Evolutionary conservation across 2,329 filamentous ascomycete species (phyloP), one percentile per base, ranked within the genome.

Genomic region (Trichoderma brevicompactum): DNA sequence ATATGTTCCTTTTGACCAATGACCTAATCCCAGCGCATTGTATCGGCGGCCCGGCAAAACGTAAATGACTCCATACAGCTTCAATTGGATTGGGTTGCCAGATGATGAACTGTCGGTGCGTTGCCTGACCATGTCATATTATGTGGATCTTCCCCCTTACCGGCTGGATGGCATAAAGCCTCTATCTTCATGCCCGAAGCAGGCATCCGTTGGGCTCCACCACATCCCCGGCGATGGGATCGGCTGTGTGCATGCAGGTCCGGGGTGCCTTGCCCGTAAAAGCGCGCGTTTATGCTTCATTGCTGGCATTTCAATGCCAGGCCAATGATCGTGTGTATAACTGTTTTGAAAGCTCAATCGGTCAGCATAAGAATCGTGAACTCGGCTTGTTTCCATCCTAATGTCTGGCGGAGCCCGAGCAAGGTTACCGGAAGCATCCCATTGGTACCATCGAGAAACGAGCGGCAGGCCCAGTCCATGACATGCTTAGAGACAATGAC

Each of bases 101-200:
- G 52, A 48, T 34, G 28, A 46, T 62, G 43, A 56, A 48, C 43
- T 56, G 52, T 56, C 61, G 56, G 54, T 50, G 63, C 53, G 48
- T 68, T 65, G 68, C 65, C 65, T 66, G 67, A 69, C 59, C 67
- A 65, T 70, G 68, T 64, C 36, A 55, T 66, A 48, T 15, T 49
- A 61, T 28, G 72, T 72, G 59, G 59, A 54, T 53, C 40, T 62
- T 54, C 59, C 49, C 59, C 59, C 41, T 62, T 53, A 62, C 59
- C 49, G 59, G 59, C 48, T 52, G 59, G 48, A 43, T 49, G 40
- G 48, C 52, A 49, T 34, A 23, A 38, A 19, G n/a, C 13, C 19
- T 28, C n/a, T 19, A 23, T 60, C 54, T 65, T 65, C 55, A 53
- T 65, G 63, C 63, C 63, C 63, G 58, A 65, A 43, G 49, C 64